A percentile compares a stretch with the other conserved stretches of the same genome.
These are phyloP conservation scores for Phytophthora lateralis DNA, from an alignment of 352 stramenopile species.

Conservation along the genomic window DNA sequence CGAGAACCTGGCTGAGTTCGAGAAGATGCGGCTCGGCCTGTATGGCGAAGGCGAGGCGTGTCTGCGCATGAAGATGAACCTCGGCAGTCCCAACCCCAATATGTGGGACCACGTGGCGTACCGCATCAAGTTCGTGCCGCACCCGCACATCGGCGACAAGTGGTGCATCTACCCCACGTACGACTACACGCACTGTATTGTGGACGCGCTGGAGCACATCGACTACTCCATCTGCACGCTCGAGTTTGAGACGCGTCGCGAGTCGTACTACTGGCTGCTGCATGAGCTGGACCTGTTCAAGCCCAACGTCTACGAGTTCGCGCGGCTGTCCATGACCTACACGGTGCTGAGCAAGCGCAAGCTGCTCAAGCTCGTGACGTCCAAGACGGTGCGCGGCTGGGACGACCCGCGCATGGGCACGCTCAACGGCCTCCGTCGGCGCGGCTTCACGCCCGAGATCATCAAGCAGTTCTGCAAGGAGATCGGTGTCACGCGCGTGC, in stretches of 20 bases:
- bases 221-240: conserved; percentile 99
- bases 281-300: conserved; percentile 97
- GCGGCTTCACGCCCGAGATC: conserved; percentile 86
- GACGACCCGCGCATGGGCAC: conserved; percentile 98
- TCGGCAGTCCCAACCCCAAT: conserved; percentile 97
- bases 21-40: conserved; percentile 96
- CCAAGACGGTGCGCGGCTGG: conserved; percentile 90
- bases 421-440: conserved; percentile 92
- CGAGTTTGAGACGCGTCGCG: conserved; percentile 98
- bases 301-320: conserved; percentile 97
- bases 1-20: conserved; percentile 96
- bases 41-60: conserved; percentile 91
- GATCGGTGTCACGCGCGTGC: conserved; percentile 85
- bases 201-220: conserved; percentile 98
- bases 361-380: conserved; percentile 97
- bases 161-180: conserved; percentile 99
- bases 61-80: conserved; percentile 99
- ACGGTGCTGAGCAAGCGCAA: conserved; percentile 99
- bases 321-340: conserved; percentile 97
- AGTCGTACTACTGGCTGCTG: conserved; percentile 99
- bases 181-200: conserved; percentile 99
- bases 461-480: conserved; percentile 90
- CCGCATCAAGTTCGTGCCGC: conserved; percentile 97
- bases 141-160: conserved; percentile 96
- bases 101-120: conserved; percentile 99